Evolutionary conservation across 441 rosid species (phyloP).

Genomic region (Arabidopsis lyrata): DNA sequence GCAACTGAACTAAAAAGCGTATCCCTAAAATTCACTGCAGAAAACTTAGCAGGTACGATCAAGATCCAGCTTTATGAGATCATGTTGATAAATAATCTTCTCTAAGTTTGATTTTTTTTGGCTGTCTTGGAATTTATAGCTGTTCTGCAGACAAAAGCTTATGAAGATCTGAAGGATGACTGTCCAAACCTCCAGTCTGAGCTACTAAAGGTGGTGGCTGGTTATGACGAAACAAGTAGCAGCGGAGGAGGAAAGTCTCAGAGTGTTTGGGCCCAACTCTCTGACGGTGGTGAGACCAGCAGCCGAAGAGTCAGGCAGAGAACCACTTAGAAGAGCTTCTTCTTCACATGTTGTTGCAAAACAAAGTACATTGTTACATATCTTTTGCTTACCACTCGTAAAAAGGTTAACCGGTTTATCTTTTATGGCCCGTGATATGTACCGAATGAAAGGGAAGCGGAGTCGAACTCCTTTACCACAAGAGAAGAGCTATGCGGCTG

Average conservation of each 20-base stretch:
- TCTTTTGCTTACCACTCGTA: background rate
- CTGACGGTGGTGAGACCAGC: constrained; percentile 1
- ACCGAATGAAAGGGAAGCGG: too few relatives aligned
- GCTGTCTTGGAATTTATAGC: constrained; percentile 9
- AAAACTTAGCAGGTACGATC: constrained; percentile 2
- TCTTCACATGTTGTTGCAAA: background rate
- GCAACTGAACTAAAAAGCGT: background rate
- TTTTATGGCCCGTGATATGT: too few relatives aligned
- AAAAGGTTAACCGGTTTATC: background rate
- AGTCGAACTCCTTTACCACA: too few relatives aligned
- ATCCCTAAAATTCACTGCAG: constrained; percentile 3
- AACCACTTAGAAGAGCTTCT: constrained; percentile 1
- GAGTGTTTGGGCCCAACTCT: constrained; percentile 17
- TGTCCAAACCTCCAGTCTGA: background rate
- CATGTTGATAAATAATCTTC: background rate
- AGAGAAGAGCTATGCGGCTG: too few relatives aligned
- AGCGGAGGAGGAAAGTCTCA: background rate
- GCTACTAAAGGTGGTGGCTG: constrained; percentile 5
- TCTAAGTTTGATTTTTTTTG: background rate
- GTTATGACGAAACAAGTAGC: constrained; percentile 7
- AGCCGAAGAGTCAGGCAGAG: constrained; percentile 12
- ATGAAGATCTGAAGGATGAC: constrained; percentile 8
- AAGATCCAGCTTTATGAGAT: background rate
- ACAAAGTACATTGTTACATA: background rate
- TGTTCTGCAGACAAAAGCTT: constrained; percentile 9